Conservation (phyloP, 139 green algal genomes). For the Chlamydomonas incerta region DNA sequence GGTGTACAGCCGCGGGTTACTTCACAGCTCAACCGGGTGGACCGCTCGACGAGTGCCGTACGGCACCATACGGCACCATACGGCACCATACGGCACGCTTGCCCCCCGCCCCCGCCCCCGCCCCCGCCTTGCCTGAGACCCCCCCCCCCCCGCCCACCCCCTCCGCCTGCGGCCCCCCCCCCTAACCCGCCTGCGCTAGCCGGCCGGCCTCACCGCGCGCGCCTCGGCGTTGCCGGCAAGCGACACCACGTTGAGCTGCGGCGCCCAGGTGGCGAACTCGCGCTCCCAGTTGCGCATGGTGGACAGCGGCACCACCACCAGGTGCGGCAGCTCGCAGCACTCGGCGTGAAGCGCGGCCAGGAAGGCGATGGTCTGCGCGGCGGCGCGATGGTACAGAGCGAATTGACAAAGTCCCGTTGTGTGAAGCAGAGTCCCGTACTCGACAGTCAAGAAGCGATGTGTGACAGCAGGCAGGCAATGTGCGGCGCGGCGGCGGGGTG, state of each 20-base stretch:
- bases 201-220: slow-evolving; percentile 52
- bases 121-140: background rate
- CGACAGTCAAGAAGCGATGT: too few species aligned
- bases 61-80: too few species aligned
- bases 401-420: too few species aligned
- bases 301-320: slow-evolving; percentile 87
- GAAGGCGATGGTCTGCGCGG: slow-evolving; percentile 63
- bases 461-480: too few species aligned
- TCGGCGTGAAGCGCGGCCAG: slow-evolving; percentile 60
- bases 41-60: too few species aligned
- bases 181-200: background rate
- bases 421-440: too few species aligned
- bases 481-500: too few species aligned
- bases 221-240: slow-evolving; percentile 68
- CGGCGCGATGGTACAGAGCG: too few species aligned
- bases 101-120: background rate
- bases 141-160: too few species aligned
- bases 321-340: slow-evolving; percentile 59
- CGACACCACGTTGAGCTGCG: slow-evolving; percentile 76
- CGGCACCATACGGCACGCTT: too few species aligned
- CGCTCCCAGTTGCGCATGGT: slow-evolving; percentile 88
- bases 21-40: too few species aligned
- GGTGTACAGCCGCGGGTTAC: too few species aligned
- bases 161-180: background rate
- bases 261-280: slow-evolving; percentile 84